Evolutionary conservation across 805 yeast genomes (phyloP).

Genomic region (Candida bentonensis): DNA sequence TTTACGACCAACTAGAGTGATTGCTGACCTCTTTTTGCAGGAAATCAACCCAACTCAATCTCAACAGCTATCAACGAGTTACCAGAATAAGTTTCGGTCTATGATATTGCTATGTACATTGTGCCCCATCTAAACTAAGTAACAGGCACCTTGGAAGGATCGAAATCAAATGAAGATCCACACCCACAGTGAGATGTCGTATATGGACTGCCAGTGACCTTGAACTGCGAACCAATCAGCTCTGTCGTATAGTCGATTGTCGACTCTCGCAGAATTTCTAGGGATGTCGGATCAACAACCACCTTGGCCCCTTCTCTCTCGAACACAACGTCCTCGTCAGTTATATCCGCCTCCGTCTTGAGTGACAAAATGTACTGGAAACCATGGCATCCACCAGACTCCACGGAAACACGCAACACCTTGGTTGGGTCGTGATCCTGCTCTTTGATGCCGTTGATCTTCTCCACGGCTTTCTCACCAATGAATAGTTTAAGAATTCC

Average conservation of each 20-base stretch:
- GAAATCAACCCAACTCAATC: no score
- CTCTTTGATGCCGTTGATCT: conserved; percentile 36
- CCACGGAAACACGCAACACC: conserved; percentile 66
- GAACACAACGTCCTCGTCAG: conserved; percentile 35
- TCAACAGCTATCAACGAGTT: no score
- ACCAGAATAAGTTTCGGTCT: no score
- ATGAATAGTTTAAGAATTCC: conserved; percentile 11
- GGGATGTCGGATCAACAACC: conserved; percentile 64
- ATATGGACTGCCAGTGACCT: conserved; percentile 80
- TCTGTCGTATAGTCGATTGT: conserved; percentile 83
- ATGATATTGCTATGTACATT: no score
- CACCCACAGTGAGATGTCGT: conserved; percentile 76
- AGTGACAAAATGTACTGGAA: conserved; percentile 76
- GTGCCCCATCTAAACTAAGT: no score
- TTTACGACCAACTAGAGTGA: no score
- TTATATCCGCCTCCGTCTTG: conserved; percentile 27
- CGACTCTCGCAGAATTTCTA: conserved; percentile 71
- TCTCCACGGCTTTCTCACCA: conserved; percentile 19
- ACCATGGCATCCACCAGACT: conserved; percentile 97
- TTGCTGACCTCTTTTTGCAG: no score
- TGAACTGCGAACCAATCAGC: conserved; percentile 87
- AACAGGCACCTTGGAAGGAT: conserved; percentile 24
- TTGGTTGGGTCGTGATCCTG: conserved; percentile 43
- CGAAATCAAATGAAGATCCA: conserved; percentile 67
- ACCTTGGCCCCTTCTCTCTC: conserved; percentile 57